Evolutionary conservation across 2,329 filamentous ascomycete genomes (phyloP).

Genomic region (Scortechinia acanthostroma): DNA sequence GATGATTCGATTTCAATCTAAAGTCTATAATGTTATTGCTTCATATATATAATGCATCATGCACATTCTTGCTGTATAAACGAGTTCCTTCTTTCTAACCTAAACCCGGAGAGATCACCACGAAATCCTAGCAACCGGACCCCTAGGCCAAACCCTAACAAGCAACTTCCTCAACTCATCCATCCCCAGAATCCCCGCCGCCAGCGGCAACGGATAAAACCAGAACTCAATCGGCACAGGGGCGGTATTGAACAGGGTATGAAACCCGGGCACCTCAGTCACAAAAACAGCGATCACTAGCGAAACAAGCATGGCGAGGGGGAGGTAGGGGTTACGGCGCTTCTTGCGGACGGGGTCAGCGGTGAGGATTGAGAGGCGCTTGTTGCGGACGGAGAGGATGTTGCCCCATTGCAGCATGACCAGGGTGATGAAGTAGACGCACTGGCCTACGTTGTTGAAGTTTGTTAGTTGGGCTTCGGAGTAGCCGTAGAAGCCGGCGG

Average conservation of each 20-base stretch:
- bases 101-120: too few relatives aligned
- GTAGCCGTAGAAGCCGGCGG: slow-evolving; percentile 39
- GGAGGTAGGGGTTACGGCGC: slow-evolving; percentile 39
- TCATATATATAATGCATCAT: too few relatives aligned
- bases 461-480: slow-evolving; percentile 29
- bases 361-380: slow-evolving; percentile 39
- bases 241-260: slow-evolving; percentile 36
- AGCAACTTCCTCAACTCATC: slow-evolving; percentile 42
- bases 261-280: slow-evolving; percentile 39
- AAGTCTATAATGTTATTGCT: too few relatives aligned
- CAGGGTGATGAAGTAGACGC: slow-evolving; percentile 44
- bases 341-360: slow-evolving; percentile 36
- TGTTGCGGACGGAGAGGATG: slow-evolving; percentile 39
- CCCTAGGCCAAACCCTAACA: slow-evolving; percentile 34
- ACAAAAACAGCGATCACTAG: slow-evolving; percentile 43
- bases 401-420: slow-evolving; percentile 47
- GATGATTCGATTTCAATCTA: too few relatives aligned
- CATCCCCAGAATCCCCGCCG: slow-evolving; percentile 37
- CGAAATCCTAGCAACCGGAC: slow-evolving; percentile 33
- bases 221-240: slow-evolving; percentile 41
- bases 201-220: slow-evolving; percentile 40
- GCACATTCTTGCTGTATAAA: too few relatives aligned
- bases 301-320: slow-evolving; percentile 34
- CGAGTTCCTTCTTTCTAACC: too few relatives aligned
- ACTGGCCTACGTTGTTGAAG: slow-evolving; percentile 39